Base-by-base conservation (phyloP, 306 rosid species). In the Acacia acuminata region DNA sequence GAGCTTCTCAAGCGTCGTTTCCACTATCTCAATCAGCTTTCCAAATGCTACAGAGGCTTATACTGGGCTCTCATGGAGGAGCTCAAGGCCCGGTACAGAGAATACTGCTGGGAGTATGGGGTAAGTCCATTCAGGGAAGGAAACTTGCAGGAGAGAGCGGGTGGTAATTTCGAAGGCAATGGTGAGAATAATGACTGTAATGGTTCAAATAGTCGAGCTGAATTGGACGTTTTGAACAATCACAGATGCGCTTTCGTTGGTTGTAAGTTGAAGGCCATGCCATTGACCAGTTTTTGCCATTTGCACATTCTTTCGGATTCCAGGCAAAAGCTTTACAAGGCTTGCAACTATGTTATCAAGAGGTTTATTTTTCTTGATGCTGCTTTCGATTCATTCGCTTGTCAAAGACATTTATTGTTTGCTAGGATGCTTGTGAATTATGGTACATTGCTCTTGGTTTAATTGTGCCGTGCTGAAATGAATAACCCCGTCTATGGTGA, bases 231-330 rank as follows among this genome's bases (percentile, higher is more conserved):
- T n/a, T 14, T 53, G 42, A 43, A 47, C 78, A 61, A 71, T 42
- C 80, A 42, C 20, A 73, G 75, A 19, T 94, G 98, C 60, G 85
- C 91, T 15, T 88, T 83, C 4, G 20, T 74, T 1, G 90, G 82
- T n/a, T 94, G 98, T 80, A 79, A 84, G 53, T 22, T 65, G 15
- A 91, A 86, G 78, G 82, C 97, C 5, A 92, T 94, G 98, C 92
- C 94, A 0, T 73, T 90, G 81, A 91, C 97, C 4, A 71, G 83
- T 76, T 94, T 90, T 6, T 94, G 97, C 76, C 91, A 88, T 45
- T 73, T 84, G 3, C 98, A 94, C 25, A 87, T 92, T 34, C 92
- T 92, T 24, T 87, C 88, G 0, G 97, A 92, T 79, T 78, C 93
- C n/a, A 88, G 65, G 47, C 98, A 94, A 83, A 82, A 63, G 85